Conservation (phyloP, 2,329 filamentous ascomycete species). For the Rasamsonia emersonii region DNA sequence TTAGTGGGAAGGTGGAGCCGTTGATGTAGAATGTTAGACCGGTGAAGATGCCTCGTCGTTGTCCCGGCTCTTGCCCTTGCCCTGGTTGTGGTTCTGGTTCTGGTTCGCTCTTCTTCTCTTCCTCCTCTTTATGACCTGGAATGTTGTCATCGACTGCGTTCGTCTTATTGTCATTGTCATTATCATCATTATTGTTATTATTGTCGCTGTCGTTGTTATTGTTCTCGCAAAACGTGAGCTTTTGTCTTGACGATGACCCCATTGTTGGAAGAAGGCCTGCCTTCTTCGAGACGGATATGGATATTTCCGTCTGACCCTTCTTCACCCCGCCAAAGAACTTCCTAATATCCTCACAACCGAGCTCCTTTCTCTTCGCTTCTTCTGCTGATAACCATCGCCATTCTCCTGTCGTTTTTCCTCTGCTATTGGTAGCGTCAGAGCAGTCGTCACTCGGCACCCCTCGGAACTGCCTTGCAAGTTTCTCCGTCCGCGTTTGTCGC, state of each 20-base stretch:
- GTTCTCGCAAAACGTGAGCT: no score
- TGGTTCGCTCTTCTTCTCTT: neutral
- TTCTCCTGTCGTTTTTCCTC: slow-evolving; percentile 43
- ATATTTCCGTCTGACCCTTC: slow-evolving; percentile 12
- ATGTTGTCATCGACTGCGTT: slow-evolving; percentile 1
- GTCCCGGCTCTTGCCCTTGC: slow-evolving; percentile 2
- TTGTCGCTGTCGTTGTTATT: slow-evolving; percentile 1
- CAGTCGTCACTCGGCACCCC: slow-evolving; percentile 52
- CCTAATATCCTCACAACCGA: slow-evolving; percentile 34
- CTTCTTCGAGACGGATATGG: no score
- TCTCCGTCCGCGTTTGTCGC: slow-evolving; percentile 60
- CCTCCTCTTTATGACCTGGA: no score
- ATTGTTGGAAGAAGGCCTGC: no score
- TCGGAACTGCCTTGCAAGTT: slow-evolving; percentile 62
- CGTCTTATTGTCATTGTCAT: neutral
- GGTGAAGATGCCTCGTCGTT: slow-evolving; percentile 53
- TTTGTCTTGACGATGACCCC: no score
- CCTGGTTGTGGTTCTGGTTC: slow-evolving; percentile 1
- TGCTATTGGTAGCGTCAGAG: no score
- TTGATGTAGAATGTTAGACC: slow-evolving; percentile 76
- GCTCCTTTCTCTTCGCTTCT: slow-evolving; percentile 16
- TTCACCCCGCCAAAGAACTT: slow-evolving; percentile 41
- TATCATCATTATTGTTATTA: no score
- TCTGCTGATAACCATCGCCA: slow-evolving; percentile 36
- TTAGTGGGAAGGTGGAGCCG: slow-evolving; percentile 68